These are phyloP conservation scores for Lentinula novae-zelandiae DNA, from an alignment of 1,284 basidiomycete genomes.

Conservation along the genomic window DNA sequence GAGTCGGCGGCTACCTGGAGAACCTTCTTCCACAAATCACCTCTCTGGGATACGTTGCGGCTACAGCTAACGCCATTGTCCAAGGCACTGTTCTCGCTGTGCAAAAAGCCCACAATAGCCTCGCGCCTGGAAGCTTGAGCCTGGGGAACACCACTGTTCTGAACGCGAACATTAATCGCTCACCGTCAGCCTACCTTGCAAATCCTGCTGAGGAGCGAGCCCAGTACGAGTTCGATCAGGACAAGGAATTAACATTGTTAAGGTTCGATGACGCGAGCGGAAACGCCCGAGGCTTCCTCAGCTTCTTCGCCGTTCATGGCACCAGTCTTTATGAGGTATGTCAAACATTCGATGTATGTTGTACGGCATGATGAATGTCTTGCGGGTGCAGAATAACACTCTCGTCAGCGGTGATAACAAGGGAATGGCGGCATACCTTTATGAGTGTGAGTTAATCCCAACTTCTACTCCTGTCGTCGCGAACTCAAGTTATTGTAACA, in stretches of 20 bases:
- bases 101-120: conserved; percentile 60
- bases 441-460: conserved; percentile 48
- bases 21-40: conserved; percentile 77
- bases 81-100: conserved; percentile 68
- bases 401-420: conserved; percentile 77
- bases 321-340: conserved; percentile 71
- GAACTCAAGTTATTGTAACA: conserved; percentile 21
- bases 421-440: conserved; percentile 77
- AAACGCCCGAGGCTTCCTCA: conserved; percentile 60
- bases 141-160: conserved; percentile 67
- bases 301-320: conserved; percentile 80
- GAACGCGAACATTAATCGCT: conserved; percentile 72
- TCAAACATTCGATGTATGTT: neutral
- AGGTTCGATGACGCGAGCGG: conserved; percentile 59
- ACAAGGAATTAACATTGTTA: conserved; percentile 67
- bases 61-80: conserved; percentile 68
- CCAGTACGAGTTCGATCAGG: conserved; percentile 63
- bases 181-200: conserved; percentile 68
- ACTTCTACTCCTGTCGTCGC: neutral
- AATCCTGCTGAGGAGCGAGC: conserved; percentile 70
- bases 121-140: conserved; percentile 55
- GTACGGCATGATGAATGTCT: neutral
- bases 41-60: conserved; percentile 68
- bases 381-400: conserved; percentile 61
- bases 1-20: conserved; percentile 78